Base-by-base conservation (phyloP, 1,284 basidiomycete genomes). In the Athelia sp. region DNA sequence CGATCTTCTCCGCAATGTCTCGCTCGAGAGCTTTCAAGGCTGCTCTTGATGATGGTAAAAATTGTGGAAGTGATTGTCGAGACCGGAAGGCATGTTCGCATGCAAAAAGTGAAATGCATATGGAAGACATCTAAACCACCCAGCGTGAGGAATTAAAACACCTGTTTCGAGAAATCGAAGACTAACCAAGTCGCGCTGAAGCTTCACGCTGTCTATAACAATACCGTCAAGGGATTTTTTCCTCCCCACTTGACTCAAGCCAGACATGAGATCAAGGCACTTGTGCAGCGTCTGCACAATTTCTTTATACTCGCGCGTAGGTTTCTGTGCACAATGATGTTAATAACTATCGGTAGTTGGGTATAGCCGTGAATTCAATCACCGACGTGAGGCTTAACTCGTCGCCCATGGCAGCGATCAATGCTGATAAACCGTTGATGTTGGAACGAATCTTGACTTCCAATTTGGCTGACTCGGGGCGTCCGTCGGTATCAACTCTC, bases 381-480 rank as follows among this genome's bases (percentile, higher is more conserved):
- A 76, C 76, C n/a, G 76, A 76, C 21, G 76, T 59, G 3, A 79
- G 65, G 51, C 77, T 76, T 11, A 78, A 59, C 54, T 79, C 76
- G 47, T 75, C 70, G 47, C 70, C 58, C 75, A 79, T 77, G 1
- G 71, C 71, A 19, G 57, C 62, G 23, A 78, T 62, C 6, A 75
- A 57, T 9, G 65, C 60, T 1, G 69, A 66, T 40, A 73, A 53
- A 52, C 72, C 65, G 50, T 71, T 65, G 10, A 75, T 54, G 11
- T 66, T 55, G 48, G 70, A 70, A 24, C 75, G 70, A 26, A 73
- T 73, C 32, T 71, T 59, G 3, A 73, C 57, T 54, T 78, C 77
- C 1, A 75, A 58, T 52, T 71, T 72, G 11, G 74, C 52, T 8
- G 62, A 66, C 48, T 66, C 69, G 21, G 64, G 65, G 50, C 63